Evolutionary conservation across 768 basidiomycete species (phyloP), one percentile per base, ranked within the genome.

Genomic region (Kwoniella bestiolae): DNA sequence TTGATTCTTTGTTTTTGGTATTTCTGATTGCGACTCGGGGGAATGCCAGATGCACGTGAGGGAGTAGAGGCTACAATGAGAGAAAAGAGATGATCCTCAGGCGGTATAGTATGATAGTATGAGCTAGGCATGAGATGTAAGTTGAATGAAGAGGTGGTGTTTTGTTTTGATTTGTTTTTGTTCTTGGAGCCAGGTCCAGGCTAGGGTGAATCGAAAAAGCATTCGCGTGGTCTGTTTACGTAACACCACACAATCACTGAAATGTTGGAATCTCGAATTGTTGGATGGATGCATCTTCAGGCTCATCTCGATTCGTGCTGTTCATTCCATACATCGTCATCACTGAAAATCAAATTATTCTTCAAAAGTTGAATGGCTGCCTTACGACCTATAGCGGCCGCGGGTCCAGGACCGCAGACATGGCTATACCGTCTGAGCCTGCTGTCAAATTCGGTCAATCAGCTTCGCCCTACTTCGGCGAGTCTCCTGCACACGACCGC

Each of bases 381-480:
- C 11, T n/a, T 55, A 12, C 21, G 35, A 55, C 21, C 45, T 9
- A 3, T 32, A 1, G 28, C 46, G 7, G 31, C 32, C 5, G 46
- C 56, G 9, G 64, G 56, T 14, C 64, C 56, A 16, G 64, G 57
- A 53, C 56, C 64, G 14, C 56, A 60, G 16, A 65, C 56, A 53
- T 53, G 32, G 57, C 44, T 52, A 3, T 59, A 65, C 49, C 45
- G 62, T 2, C 26, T 32, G 0, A 56, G 44, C 11, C 21, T 47
- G 0, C 5, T 25, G 4, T 12, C 14, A 8, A 34, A 26, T 34
- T 11, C 32, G 52, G 9, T n/a, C 11, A 5, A 16, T 51, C 14
- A 51, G 4, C 18, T 26, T 29, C 23, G 18, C 31, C 31, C 28
- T 1, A 25, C 16, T 25, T 12, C 6, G 7, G 23, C 31, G 1